phyloP scores from a whole-genome alignment of 148 eudicot species.

The Rhododendron henanense region DNA sequence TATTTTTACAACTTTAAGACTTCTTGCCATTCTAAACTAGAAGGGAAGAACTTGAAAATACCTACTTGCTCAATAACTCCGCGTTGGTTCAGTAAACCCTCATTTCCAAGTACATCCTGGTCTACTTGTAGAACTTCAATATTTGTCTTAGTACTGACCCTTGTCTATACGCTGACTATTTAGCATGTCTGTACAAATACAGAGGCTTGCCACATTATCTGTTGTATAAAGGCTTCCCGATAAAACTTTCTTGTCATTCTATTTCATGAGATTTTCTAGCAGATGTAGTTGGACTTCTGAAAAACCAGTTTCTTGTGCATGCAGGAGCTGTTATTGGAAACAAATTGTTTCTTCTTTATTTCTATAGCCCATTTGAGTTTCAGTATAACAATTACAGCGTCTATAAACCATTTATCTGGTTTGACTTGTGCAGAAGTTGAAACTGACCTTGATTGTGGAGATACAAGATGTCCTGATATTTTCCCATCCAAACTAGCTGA shows the following conservation, averaged over 20 bases:
- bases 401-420: background rate
- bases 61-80: background rate
- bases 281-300: background rate
- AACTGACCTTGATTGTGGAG: background rate
- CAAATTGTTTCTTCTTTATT: background rate
- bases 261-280: background rate
- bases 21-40: background rate
- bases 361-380: background rate
- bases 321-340: background rate
- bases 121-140: background rate
- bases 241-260: background rate
- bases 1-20: background rate
- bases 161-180: background rate
- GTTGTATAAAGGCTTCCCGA: background rate
- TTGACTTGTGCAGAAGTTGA: background rate
- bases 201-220: background rate
- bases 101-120: background rate
- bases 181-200: background rate
- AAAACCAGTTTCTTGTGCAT: background rate
- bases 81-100: background rate
- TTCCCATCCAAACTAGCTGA: background rate
- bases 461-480: background rate
- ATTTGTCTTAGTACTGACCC: background rate
- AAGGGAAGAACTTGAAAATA: background rate
- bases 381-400: background rate